Percentiles rank a stretch among this genome's conserved stretches.
These are phyloP conservation scores for Petunia secreta DNA, from an alignment of 257 asterid genomes.

Conservation along the genomic window DNA sequence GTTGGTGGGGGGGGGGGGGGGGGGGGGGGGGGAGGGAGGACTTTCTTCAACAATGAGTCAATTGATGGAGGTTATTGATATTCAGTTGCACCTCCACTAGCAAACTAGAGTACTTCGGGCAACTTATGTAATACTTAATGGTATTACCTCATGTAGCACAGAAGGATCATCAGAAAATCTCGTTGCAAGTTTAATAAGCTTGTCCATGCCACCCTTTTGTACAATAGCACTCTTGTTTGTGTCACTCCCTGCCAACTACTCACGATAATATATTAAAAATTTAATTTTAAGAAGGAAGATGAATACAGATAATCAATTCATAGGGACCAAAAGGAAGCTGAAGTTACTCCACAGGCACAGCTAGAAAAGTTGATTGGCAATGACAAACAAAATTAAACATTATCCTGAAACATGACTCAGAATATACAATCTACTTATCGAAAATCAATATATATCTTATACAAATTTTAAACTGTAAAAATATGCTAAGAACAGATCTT, in stretches of 20 bases:
- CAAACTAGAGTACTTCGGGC: neutral
- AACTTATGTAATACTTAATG: constrained; percentile 10
- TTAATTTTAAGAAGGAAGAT: neutral
- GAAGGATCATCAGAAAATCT: constrained; percentile 76
- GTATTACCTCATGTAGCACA: constrained; percentile 78
- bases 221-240: constrained; percentile 72
- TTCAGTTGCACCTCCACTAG: neutral
- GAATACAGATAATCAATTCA: constrained; percentile 5
- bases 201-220: constrained; percentile 75
- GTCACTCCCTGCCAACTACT: constrained; percentile 98
- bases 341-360: constrained; percentile 7
- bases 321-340: constrained; percentile 3
- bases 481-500: neutral
- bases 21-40: no score
- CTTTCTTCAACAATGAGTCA: neutral
- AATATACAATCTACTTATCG: constrained; percentile 5
- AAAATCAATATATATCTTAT: neutral
- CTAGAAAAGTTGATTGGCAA: constrained; percentile 7
- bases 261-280: constrained; percentile 21
- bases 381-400: neutral
- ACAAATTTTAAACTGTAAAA: neutral
- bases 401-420: neutral
- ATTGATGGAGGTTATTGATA: neutral
- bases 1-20: no score
- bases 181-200: constrained; percentile 70